These are phyloP conservation scores for Pythium coloratum DNA, from an alignment of 352 stramenopile genomes.

Conservation along the genomic window DNA sequence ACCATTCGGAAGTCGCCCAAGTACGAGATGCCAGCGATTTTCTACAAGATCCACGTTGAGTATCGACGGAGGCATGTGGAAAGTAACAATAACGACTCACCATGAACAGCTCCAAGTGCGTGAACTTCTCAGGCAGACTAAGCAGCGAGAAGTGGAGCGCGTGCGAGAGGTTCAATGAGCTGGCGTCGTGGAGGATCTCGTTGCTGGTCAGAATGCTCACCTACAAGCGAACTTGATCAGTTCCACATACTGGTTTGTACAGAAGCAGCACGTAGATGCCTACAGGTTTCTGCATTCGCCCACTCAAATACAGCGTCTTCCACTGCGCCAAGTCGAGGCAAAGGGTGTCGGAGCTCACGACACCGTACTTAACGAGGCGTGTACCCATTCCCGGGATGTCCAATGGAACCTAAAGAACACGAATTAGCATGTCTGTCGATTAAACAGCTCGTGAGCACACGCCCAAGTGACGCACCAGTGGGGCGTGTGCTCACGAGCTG, in stretches of 20 bases:
- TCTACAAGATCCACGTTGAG: slow-evolving; percentile 32
- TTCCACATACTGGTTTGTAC: not conserved
- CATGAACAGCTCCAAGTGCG: slow-evolving; percentile 82
- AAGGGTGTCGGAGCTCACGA: slow-evolving; percentile 81
- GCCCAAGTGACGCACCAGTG: slow-evolving; percentile 36
- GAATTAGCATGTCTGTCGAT: too few species aligned
- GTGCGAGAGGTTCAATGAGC: slow-evolving; percentile 65
- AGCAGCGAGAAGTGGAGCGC: slow-evolving; percentile 77
- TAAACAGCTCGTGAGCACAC: too few species aligned
- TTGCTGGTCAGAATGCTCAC: slow-evolving; percentile 60
- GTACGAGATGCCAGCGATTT: slow-evolving; percentile 90
- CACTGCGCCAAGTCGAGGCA: slow-evolving; percentile 75
- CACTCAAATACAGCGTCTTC: slow-evolving; percentile 87
- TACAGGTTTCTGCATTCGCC: slow-evolving; percentile 87
- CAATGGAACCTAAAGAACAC: slow-evolving; percentile 45
- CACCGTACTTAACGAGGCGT: slow-evolving; percentile 88
- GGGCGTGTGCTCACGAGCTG: too few species aligned
- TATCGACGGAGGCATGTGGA: too few species aligned
- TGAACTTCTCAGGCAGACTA: slow-evolving; percentile 78
- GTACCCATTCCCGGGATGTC: slow-evolving; percentile 52
- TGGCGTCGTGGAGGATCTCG: slow-evolving; percentile 46
- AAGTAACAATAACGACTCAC: slow-evolving; percentile 25
- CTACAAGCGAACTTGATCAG: slow-evolving; percentile 25
- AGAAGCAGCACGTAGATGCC: slow-evolving; percentile 7
- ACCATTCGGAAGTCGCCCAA: slow-evolving; percentile 89